Evolutionary conservation across 345 rosid genomes (phyloP), one percentile per base, ranked within the genome.

Genomic region (Boechera divaricarpa): DNA sequence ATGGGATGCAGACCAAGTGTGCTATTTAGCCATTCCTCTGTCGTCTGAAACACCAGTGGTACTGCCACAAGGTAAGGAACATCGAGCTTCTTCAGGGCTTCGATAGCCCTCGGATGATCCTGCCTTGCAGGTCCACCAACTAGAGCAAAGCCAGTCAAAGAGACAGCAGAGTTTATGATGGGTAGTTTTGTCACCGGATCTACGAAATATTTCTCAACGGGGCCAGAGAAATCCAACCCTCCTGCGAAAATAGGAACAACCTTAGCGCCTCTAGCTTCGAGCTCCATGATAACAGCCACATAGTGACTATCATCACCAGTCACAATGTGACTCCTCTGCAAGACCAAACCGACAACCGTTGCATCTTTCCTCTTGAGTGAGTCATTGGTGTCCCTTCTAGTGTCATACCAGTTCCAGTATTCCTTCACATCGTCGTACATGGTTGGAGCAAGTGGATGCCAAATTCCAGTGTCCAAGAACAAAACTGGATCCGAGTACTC

Each of bases 51-150:
- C 82, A 95, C 99, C 84, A 95, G 71, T 60, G 98, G 99, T 82
- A 95, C 44, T 1, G 98, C 99, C 66, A 95, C 98, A 24, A 92
- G 56, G 74, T 95, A 95, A 77, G 99, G 99, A 76, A 92, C 98
- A 63, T 95, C 89, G 3, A 92, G 98, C 90, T 92, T 95, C 74
- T 13, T 89, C 82, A 95, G 62, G 8, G 94, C 99, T 85, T 95
- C 93, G 21, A 95, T 73, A 33, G 99, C 99, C 85, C 98, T 87
- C 0, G 96, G 97, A 79, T 95, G 99, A 61, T 95, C 99, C 83
- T 95, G 98, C 90, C 98, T 91, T 18, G 99, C 98, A 4, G 99
- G 99, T 49, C 99, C 99, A 42, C 99, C 99, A 45, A 95, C 99
- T 41, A 95, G 91, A 51, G 99, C 99, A 72, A 95, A 95, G 5